Evolutionary conservation across 768 basidiomycete species (phyloP).

Genomic region (Auricularia auricula-judae): DNA sequence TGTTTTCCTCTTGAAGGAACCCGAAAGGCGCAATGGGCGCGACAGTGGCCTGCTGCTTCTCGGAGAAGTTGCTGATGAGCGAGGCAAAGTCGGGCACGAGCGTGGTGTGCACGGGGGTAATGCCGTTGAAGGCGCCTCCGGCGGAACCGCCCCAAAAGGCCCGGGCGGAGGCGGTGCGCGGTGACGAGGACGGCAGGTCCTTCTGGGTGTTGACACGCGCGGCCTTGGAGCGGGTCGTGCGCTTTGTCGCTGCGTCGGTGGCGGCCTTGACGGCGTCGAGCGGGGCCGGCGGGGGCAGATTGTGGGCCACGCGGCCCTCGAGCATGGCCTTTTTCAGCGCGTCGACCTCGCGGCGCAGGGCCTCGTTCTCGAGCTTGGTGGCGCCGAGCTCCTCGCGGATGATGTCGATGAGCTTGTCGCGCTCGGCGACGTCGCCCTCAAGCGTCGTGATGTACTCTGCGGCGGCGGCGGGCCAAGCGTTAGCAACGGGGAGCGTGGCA

Average conservation of each 20-base stretch:
- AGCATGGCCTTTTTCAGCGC: conserved; percentile 66
- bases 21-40: conserved; percentile 14
- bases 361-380: conserved; percentile 70
- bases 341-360: conserved; percentile 66
- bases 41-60: conserved; percentile 3
- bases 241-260: conserved; percentile 18
- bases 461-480: not conserved
- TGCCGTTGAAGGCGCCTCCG: conserved; percentile 38
- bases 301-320: conserved; percentile 43
- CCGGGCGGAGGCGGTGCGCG: conserved; percentile 35
- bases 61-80: conserved; percentile 8
- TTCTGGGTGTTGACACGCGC: conserved; percentile 67
- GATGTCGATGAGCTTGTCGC: conserved; percentile 81
- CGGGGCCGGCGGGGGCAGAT: conserved; percentile 36
- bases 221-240: conserved; percentile 13
- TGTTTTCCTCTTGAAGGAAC: conserved; percentile 62
- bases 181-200: conserved; percentile 52
- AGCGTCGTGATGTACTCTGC: conserved; percentile 90
- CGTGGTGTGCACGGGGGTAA: conserved; percentile 77
- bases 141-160: conserved; percentile 79
- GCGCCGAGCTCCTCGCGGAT: conserved; percentile 76
- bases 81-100: conserved; percentile 60
- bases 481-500: not conserved
- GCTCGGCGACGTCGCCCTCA: conserved; percentile 85
- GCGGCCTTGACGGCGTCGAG: conserved; percentile 23